Evolutionary conservation across 306 rosid species (phyloP).

Genomic region (Inga laurina): DNA sequence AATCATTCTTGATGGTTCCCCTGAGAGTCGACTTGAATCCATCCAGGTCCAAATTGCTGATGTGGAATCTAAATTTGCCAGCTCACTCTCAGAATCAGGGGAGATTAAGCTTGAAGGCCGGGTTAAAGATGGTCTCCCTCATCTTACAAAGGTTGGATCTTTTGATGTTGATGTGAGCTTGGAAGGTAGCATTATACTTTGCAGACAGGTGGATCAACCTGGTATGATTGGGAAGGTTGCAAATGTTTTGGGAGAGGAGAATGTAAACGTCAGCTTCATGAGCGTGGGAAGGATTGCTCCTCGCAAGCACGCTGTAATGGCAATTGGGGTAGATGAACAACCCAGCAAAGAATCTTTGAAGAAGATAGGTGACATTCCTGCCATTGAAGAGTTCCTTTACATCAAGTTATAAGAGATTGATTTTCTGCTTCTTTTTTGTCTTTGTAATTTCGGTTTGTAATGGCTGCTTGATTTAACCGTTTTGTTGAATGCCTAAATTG

Average conservation of each 20-base stretch:
- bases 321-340: constrained; percentile 92
- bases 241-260: constrained; percentile 82
- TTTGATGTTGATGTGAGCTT: constrained; percentile 95
- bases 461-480: constrained; percentile 36
- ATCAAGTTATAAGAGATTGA: constrained; percentile 65
- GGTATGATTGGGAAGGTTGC: constrained; percentile 95
- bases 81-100: constrained; percentile 86
- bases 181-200: constrained; percentile 90
- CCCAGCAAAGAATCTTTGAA: constrained; percentile 75
- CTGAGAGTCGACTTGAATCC: constrained; percentile 80
- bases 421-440: background rate
- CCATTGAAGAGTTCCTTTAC: constrained; percentile 90
- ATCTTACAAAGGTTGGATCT: constrained; percentile 91
- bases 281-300: constrained; percentile 97
- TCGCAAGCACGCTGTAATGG: constrained; percentile 98
- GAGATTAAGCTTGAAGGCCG: constrained; percentile 87
- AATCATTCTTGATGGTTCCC: constrained; percentile 78
- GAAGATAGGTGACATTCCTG: constrained; percentile 85
- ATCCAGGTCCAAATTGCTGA: constrained; percentile 91
- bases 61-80: constrained; percentile 90
- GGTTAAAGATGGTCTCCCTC: constrained; percentile 92
- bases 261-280: constrained; percentile 97
- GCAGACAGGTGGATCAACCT: constrained; percentile 98
- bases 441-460: constrained; percentile 24
- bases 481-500: constrained; percentile 37